Percentiles rank a stretch among this genome's conserved stretches.
Conservation (phyloP, 129 eudicot species). For the Flaveria linearis region DNA sequence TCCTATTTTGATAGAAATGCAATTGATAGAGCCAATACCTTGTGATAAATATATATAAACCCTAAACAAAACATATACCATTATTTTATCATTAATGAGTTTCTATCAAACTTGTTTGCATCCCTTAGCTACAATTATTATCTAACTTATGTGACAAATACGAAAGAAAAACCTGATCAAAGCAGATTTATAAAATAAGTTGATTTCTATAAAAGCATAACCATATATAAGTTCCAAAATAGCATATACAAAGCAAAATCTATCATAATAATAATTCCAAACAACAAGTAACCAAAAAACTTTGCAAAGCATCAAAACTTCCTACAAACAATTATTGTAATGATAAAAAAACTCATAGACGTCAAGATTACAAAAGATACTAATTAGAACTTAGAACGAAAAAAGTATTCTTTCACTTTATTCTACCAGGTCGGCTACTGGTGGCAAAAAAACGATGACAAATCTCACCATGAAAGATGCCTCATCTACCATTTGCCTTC, state of each 20-base stretch:
- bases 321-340: conserved; percentile 27
- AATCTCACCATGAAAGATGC: conserved; percentile 71
- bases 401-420: conserved; percentile 61
- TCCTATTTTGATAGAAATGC: too few species aligned
- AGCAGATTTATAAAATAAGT: background rate
- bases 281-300: conserved; percentile 4
- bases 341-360: conserved; percentile 8
- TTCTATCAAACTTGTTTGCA: too few species aligned
- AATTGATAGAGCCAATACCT: too few species aligned
- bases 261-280: background rate
- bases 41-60: too few species aligned
- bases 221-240: background rate
- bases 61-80: too few species aligned
- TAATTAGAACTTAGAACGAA: background rate
- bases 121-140: too few species aligned
- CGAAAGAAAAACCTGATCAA: too few species aligned
- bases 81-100: too few species aligned
- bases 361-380: background rate
- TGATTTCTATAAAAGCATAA: background rate
- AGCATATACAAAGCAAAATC: conserved; percentile 14
- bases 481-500: conserved; percentile 74
- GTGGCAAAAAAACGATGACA: conserved; percentile 28
- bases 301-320: conserved; percentile 38
- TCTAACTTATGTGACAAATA: background rate
- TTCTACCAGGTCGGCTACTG: conserved; percentile 71